Evolutionary conservation across 371 early-diverging fungal species (phyloP), one percentile per base, ranked within the genome.

Genomic region (Rhizoclosmatium hyalinum): DNA sequence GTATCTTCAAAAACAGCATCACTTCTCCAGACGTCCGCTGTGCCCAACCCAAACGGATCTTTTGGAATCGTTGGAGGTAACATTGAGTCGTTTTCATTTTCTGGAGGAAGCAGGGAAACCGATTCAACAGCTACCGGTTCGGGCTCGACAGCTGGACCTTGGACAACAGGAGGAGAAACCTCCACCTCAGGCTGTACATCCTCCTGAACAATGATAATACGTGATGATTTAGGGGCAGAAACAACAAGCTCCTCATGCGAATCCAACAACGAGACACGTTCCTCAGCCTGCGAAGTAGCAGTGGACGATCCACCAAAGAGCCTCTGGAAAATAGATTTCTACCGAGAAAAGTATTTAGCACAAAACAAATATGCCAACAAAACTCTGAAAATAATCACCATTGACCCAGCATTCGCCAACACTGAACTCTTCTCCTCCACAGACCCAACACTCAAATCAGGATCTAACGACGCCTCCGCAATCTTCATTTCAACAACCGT

Each of bases 261-360:
- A 12, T 61, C 12, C 61, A 19, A 14, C n/a, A 14, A 19, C n/a
- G 10, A 12, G 21, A 61, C 21, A 19, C 24, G 19, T 12, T 61
- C 61, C 12, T 61, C 21, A 5, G 32, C 61, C 12, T 19, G n/a
- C 2, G 12, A 12, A 10, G 32, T 12, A 24, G 10, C 10, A 10
- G 21, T 42, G n/a, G 65, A 64, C 5, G n/a, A 21, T 3, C 17
- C 42, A 2, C 65, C 61, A 61, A 61, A 61, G 10, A 61, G 14
- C 19, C 41, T 61, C 21, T 64, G 65, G 14, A 64, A 64, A 10
- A 64, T 44, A 6, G 65, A 64, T 41, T 64, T 64, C 65, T 64
- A 24, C 21, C 2, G 3, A 61, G 21, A 24, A n/a, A 50, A 6
- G 2, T 58, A 17, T 58, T 32, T 10, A 19, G 6, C 21, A 6